These are phyloP conservation scores for Microdochium trichocladiopsis DNA, from an alignment of 2,329 filamentous ascomycete genomes.

Conservation along the genomic window DNA sequence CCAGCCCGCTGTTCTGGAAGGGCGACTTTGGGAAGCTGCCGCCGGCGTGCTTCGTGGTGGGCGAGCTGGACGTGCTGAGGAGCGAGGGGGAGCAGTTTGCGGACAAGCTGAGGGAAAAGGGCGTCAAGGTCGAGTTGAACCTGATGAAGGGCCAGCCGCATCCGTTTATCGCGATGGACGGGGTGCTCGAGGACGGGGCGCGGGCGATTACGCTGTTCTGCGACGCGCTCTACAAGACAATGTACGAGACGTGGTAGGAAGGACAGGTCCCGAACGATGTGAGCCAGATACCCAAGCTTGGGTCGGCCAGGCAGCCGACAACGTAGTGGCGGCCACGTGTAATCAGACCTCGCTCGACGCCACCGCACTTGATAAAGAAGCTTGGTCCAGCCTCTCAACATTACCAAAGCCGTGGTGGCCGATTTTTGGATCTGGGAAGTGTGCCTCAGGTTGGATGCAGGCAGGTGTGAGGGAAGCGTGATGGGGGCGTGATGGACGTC, in stretches of 20 bases:
- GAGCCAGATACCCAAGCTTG: too few species aligned
- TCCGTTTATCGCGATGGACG: slow-evolving; percentile 53
- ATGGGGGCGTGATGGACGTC: too few species aligned
- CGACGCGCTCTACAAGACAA: slow-evolving; percentile 15
- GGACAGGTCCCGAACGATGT: too few species aligned
- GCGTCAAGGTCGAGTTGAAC: slow-evolving; percentile 38
- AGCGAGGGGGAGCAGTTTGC: slow-evolving; percentile 46
- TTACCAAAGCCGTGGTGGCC: too few species aligned
- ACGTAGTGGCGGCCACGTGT: too few species aligned
- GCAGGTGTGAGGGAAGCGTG: too few species aligned
- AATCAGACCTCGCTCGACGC: too few species aligned
- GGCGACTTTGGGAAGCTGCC: slow-evolving; percentile 43
- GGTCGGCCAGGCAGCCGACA: too few species aligned
- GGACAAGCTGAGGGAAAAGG: slow-evolving; percentile 34
- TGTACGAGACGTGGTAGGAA: slow-evolving; percentile 6
- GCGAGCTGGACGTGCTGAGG: slow-evolving; percentile 48
- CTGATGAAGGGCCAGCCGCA: slow-evolving; percentile 49
- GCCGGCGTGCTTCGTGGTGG: slow-evolving; percentile 43
- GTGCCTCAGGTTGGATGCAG: too few species aligned
- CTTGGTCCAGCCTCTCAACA: too few species aligned
- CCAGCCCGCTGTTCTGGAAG: slow-evolving; percentile 43
- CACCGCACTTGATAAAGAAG: too few species aligned
- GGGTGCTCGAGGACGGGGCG: slow-evolving; percentile 40
- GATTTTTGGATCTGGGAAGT: too few species aligned
- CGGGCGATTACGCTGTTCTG: slow-evolving; percentile 38